Percentiles rank a stretch among this genome's conserved stretches.
Conservation (phyloP, 1,284 basidiomycete species). For the Clitocybe nebularis region DNA sequence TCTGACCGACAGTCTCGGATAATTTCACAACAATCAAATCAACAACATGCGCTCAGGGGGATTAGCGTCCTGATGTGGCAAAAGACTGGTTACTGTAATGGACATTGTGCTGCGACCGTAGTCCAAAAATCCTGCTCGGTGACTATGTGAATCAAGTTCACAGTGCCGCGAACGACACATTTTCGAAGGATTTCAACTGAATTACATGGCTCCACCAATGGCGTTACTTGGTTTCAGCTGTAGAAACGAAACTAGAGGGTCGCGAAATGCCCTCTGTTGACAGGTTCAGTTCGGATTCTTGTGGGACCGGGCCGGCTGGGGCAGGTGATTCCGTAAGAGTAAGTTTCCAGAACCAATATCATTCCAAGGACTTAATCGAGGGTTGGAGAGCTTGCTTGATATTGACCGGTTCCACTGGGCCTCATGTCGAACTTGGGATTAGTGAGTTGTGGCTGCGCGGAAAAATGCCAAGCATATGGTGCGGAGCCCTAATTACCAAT, state of each 20-base stretch:
- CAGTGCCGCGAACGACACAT: neutral
- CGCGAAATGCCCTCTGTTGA: slow-evolving; percentile 5
- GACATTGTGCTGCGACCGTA: neutral
- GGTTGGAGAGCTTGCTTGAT: neutral
- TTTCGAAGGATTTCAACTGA: neutral
- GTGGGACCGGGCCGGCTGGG: slow-evolving; percentile 8
- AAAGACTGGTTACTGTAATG: neutral
- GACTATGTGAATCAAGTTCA: neutral
- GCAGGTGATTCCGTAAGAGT: neutral
- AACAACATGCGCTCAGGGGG: slow-evolving; percentile 17
- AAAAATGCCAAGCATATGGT: neutral
- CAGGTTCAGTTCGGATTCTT: slow-evolving; percentile 8
- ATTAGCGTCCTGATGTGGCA: slow-evolving; percentile 19
- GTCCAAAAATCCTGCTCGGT: neutral
- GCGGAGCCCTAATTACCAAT: neutral
- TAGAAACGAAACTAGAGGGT: slow-evolving; percentile 2
- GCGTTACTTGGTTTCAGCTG: slow-evolving; percentile 3
- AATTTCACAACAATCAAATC: slow-evolving; percentile 8
- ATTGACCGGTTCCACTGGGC: neutral
- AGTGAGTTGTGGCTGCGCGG: neutral
- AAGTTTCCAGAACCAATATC: slow-evolving; percentile 10
- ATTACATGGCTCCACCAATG: neutral
- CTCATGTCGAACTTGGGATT: neutral
- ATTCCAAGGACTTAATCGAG: neutral
- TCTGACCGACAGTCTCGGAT: slow-evolving; percentile 1